Percentiles rank a stretch among this genome's conserved stretches.
phyloP scores from a whole-genome alignment of 2,329 filamentous ascomycete species.

The Fusarium hostae region DNA sequence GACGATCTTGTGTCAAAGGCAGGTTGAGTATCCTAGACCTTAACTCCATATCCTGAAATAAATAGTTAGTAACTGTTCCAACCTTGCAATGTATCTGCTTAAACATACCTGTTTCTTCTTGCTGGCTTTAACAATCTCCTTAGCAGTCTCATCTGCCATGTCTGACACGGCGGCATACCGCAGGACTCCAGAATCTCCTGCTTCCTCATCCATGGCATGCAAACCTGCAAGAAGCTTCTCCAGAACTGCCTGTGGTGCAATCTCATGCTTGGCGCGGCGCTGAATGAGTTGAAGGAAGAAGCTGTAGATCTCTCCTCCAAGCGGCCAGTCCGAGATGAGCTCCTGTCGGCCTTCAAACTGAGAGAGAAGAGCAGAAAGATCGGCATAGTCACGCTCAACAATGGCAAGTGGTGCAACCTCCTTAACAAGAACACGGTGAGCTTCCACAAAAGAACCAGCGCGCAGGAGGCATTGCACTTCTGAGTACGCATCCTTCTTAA shows the following conservation, averaged over 20 bases:
- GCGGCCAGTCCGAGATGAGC: conserved; percentile 77
- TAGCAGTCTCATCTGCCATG: conserved; percentile 80
- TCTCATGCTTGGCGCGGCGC: conserved; percentile 54
- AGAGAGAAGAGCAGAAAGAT: conserved; percentile 74
- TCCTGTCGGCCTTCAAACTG: conserved; percentile 74
- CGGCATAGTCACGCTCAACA: conserved; percentile 82
- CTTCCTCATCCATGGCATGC: conserved; percentile 62
- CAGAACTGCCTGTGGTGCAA: conserved; percentile 58
- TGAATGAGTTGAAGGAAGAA: conserved; percentile 67
- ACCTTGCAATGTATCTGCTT: neutral
- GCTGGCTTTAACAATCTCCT: conserved; percentile 66
- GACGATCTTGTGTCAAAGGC: conserved; percentile 77
- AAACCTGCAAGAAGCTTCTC: conserved; percentile 68
- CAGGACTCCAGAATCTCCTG: conserved; percentile 62
- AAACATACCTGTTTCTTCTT: conserved; percentile 67
- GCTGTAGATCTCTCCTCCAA: conserved; percentile 83
- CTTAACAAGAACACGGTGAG: conserved; percentile 83
- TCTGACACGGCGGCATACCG: conserved; percentile 78
- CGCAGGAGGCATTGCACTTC: conserved; percentile 85
- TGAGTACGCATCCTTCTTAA: conserved; percentile 72
- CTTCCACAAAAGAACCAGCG: conserved; percentile 80
- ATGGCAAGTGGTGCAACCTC: conserved; percentile 85
- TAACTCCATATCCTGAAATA: conserved; percentile 50
- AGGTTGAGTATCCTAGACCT: conserved; percentile 63
- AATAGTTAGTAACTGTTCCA: conserved; percentile 32